Base-by-base conservation (phyloP, 352 stramenopile genomes). In the Lagenidium giganteum region DNA sequence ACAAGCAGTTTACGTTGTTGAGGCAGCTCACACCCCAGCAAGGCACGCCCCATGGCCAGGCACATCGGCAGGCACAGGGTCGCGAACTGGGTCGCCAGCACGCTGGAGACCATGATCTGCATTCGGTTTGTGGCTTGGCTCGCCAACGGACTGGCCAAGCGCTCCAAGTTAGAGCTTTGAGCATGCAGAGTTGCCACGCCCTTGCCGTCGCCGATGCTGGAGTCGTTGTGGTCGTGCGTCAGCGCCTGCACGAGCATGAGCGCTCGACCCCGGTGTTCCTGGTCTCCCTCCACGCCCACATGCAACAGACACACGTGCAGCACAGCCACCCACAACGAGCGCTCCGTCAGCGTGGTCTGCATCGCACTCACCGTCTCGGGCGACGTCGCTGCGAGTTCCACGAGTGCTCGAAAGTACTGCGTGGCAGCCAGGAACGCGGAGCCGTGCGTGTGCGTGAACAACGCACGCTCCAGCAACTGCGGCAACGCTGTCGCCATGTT, bases 1-100 rank as follows among this genome's bases (percentile, higher is more conserved):
- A 47, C 64, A 12, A 87, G 63, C 37, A 82, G 67, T 39, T 85
- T 80, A 18, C 67, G 59, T 20, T 86, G 71, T 17, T 72, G 50
- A 0, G 47, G 26, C 9, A 51, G 30, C 4, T 68, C 64, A 17
- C 64, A 67, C 6, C 47, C 53, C 17, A 59, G 42, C 3, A 79
- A 29, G 18, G 67, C 68, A 8, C 57, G 64, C 3, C 85, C 39
- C 18, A 84, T 56, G 8, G 61, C 60, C 31, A 70, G 53, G 25
- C 57, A 71, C 17, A 84, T 54, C 1, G 33, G 48, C 3, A 66
- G 50, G 5, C 62, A 57, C 0, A 84, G 32, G 2, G 32, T 17
- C 2, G 52, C 33, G 11, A 85, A 67, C 9, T 54, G 54, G 5
- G 43, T 36, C 8, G 68, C 63, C 20, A 86, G 42, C 13, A 49